Base-by-base conservation (phyloP, 2,329 filamentous ascomycete genomes). In the Aspergillus melleus region DNA sequence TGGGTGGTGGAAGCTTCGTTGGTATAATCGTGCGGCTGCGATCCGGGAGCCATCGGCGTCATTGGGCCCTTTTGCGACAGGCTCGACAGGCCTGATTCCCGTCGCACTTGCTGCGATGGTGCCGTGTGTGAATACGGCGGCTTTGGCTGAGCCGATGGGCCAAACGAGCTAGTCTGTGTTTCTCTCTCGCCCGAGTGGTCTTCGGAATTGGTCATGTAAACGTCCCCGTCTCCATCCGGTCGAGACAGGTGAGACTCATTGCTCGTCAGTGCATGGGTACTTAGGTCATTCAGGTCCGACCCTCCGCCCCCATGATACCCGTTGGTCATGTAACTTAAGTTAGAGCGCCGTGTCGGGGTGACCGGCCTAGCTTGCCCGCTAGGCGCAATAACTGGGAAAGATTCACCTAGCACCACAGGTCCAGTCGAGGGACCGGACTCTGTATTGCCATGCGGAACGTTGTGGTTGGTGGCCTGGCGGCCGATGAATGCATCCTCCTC, bases 1-100 rank as follows among this genome's bases (percentile, higher is more conserved):
- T 87, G 88, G 1, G 93, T 98, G 1, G 93, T 96, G 2, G 92
- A 96, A 1, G 92, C 94, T 69, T 96, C 92, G 68, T 98, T 97
- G 55, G 88, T 79, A 60, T 87, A 88, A 84, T 88, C 84, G 22
- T 79, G 79, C 16, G 82, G 78, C 70, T 87, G 82, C 32, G 85
- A 85, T 59, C 84, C 83, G 12, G 81, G 80, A 9, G 81, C 80
- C 77, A 88, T 81, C 22, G 84, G 84, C 2, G 85, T 88, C 66
- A 85, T 82, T 6, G 80, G 82, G 26, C 76, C 77, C 61, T 75
- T 79, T 65, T 83, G 81, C 2, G 80, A 81, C 46, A 82, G 72
- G 60, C 70, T 78, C 4, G 79, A 81, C 49, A 80, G 71, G 3
- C 79, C 80, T 56, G 77, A 80, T 58, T 80, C 74, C 53, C 76